Conservation (phyloP, 768 basidiomycete species). For the Pleurotus djamor region DNA sequence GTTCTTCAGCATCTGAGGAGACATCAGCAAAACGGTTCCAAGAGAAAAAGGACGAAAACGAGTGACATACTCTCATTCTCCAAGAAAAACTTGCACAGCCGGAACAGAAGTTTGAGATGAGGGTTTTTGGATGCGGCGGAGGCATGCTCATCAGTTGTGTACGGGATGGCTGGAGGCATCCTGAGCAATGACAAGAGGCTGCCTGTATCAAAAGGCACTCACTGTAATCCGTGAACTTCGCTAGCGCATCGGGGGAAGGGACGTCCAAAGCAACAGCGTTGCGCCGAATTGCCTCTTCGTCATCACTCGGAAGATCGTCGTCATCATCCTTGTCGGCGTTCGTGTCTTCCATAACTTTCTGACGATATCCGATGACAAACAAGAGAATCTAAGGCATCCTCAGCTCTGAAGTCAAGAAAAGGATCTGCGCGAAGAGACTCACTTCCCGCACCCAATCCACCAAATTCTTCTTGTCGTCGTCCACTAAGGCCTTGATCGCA, state of each 20-base stretch:
- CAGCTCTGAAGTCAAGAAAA: conserved; percentile 1
- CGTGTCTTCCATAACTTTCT: conserved; percentile 59
- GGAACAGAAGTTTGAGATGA: conserved; percentile 82
- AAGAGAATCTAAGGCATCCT: conserved; percentile 49
- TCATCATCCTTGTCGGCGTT: conserved; percentile 39
- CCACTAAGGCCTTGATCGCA: conserved; percentile 70
- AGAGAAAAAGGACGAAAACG: background rate
- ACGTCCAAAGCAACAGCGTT: conserved; percentile 19
- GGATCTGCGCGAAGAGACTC: conserved; percentile 21
- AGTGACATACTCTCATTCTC: conserved; percentile 57
- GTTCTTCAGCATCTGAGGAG: conserved; percentile 59
- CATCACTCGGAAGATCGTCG: conserved; percentile 22
- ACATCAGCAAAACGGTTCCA: conserved; percentile 8
- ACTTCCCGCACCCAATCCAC: conserved; percentile 85
- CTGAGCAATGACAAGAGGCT: background rate
- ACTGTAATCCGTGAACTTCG: conserved; percentile 78
- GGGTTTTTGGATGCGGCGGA: conserved; percentile 76
- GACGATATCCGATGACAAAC: conserved; percentile 56
- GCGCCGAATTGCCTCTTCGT: conserved; percentile 21
- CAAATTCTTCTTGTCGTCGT: conserved; percentile 58
- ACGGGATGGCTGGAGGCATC: conserved; percentile 64
- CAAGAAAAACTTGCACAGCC: conserved; percentile 70
- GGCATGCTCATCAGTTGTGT: conserved; percentile 70
- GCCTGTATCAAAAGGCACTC: conserved; percentile 24
- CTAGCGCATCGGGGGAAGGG: conserved; percentile 68